Evolutionary conservation across 768 basidiomycete genomes (phyloP).

Genomic region (Russula virescens): DNA sequence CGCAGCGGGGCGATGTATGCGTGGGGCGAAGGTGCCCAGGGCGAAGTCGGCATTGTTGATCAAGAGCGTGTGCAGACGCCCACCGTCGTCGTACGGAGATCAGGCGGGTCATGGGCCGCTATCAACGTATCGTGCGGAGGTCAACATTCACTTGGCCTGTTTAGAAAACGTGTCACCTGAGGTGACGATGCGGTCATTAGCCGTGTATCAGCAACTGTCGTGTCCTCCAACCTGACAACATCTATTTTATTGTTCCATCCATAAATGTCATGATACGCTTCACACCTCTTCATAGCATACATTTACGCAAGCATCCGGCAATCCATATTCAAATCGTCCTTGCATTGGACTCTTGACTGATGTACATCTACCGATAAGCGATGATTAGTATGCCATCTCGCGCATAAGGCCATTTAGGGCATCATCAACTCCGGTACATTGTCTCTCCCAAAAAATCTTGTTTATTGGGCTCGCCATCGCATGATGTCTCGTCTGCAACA

Average conservation of each 20-base stretch:
- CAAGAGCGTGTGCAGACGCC: constrained; percentile 61
- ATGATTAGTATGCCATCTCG: not conserved
- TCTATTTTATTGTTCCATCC: constrained; percentile 18
- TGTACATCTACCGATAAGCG: constrained; percentile 1
- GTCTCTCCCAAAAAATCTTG: too few relatives aligned
- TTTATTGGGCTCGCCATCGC: too few relatives aligned
- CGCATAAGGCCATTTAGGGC: not conserved
- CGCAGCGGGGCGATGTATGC: constrained; percentile 60
- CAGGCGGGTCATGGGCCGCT: constrained; percentile 66
- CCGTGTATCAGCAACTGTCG: not conserved
- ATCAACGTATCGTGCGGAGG: constrained; percentile 67
- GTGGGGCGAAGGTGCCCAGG: constrained; percentile 76
- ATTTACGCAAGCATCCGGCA: not conserved
- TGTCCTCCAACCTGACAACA: not conserved
- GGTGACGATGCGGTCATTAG: not conserved
- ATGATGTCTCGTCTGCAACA: too few relatives aligned
- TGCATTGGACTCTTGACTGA: constrained; percentile 1
- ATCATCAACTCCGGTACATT: not conserved
- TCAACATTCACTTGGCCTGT: constrained; percentile 58
- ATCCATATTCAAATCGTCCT: not conserved
- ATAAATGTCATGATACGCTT: constrained; percentile 8
- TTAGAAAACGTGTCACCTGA: constrained; percentile 21
- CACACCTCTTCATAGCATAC: not conserved
- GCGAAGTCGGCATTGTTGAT: constrained; percentile 56
- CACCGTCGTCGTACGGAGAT: constrained; percentile 59